These are phyloP conservation scores for Wallacemonas sp. DNA, from an alignment of 208 protist genomes.

Conservation along the genomic window DNA sequence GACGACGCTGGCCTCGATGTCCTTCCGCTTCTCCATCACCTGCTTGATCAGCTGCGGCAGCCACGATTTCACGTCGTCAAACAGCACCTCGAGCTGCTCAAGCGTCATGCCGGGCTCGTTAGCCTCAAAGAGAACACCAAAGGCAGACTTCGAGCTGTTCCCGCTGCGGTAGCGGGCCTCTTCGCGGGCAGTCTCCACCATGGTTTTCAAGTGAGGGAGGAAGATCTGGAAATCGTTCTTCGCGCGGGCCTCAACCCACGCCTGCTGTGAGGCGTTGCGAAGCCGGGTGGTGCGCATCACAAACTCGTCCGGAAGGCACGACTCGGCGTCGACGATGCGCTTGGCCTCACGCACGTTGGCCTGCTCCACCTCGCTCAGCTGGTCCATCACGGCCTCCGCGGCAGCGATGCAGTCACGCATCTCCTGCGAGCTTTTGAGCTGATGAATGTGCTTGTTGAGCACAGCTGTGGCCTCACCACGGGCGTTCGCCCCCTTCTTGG, in stretches of 20 bases:
- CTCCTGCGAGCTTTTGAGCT: conserved; percentile 27
- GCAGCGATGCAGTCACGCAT: conserved; percentile 23
- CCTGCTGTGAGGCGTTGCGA: conserved; percentile 24
- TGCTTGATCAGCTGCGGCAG: conserved; percentile 45
- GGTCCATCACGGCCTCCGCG: conserved; percentile 8
- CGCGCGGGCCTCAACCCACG: conserved; percentile 37
- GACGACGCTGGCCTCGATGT: conserved; percentile 12
- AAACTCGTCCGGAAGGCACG: conserved; percentile 29
- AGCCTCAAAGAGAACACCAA: conserved; percentile 50
- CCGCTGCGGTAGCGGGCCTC: conserved; percentile 32
- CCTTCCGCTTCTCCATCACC: conserved; percentile 37
- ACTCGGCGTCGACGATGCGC: conserved; percentile 20
- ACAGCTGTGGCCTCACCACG: conserved; percentile 36
- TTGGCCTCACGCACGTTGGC: conserved; percentile 55
- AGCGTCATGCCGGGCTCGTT: conserved; percentile 65
- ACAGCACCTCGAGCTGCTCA: conserved; percentile 39
- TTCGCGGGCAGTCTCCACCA: conserved; percentile 39
- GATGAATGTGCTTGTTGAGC: conserved; percentile 27
- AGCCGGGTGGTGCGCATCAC: conserved; percentile 26
- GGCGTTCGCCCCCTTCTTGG: conserved; percentile 28
- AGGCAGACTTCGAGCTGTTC: conserved; percentile 24
- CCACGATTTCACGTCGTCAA: conserved; percentile 50
- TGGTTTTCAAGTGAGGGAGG: conserved; percentile 36
- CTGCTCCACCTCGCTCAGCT: conserved; percentile 33
- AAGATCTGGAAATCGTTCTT: conserved; percentile 48